These are phyloP conservation scores for Gentiana dahurica DNA, from an alignment of 257 asterid species.

Conservation along the genomic window DNA sequence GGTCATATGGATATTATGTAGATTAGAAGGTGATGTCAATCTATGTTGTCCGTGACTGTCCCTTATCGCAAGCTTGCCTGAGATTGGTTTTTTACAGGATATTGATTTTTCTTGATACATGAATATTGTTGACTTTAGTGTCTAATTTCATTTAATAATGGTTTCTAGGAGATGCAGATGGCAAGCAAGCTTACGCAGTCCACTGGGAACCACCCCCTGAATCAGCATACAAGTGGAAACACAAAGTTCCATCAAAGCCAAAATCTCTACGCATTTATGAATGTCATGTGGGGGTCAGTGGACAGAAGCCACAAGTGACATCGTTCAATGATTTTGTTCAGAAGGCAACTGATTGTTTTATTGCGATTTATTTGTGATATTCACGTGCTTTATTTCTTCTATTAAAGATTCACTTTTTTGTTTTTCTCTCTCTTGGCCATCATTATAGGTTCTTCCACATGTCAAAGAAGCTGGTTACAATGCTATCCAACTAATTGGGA, in stretches of 20 bases:
- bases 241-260: constrained; percentile 65
- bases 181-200: constrained; percentile 75
- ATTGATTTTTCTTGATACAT: neutral
- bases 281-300: constrained; percentile 94
- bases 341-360: constrained; percentile 31
- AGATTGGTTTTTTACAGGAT: too few species aligned
- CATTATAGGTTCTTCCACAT: constrained; percentile 70
- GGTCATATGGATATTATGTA: too few species aligned
- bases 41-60: too few species aligned
- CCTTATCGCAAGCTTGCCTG: too few species aligned
- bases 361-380: constrained; percentile 1
- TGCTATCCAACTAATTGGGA: constrained; percentile 81
- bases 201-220: constrained; percentile 99
- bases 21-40: too few species aligned
- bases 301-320: constrained; percentile 58
- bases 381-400: neutral
- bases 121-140: neutral
- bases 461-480: constrained; percentile 94
- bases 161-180: constrained; percentile 47
- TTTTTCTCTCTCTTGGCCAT: constrained; percentile 2
- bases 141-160: constrained; percentile 8
- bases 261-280: constrained; percentile 85
- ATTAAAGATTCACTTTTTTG: constrained; percentile 8
- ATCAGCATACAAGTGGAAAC: constrained; percentile 67
- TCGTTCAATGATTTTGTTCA: constrained; percentile 60